phyloP scores from a whole-genome alignment of 2,329 filamentous ascomycete genomes.

The Paramyrothecium roridum region DNA sequence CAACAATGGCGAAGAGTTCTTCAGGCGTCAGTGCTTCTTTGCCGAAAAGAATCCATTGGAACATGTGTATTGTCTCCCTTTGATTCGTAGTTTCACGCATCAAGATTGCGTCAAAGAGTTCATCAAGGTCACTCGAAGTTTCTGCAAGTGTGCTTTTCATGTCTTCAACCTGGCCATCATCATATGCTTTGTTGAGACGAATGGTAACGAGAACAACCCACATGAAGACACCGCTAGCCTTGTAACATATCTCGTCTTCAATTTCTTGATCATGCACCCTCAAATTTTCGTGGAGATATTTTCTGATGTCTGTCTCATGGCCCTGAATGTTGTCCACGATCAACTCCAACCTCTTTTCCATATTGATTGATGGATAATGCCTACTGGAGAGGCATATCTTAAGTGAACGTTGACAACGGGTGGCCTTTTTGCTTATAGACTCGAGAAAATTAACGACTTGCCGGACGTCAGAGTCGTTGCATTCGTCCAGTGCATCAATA shows the following conservation, averaged over 20 bases:
- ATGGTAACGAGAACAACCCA: conserved; percentile 38
- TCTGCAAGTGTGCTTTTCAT: conserved; percentile 23
- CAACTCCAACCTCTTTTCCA: conserved; percentile 21
- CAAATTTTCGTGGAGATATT: conserved; percentile 25
- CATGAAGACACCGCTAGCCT: conserved; percentile 38
- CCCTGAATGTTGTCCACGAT: conserved; percentile 30
- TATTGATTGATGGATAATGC: conserved; percentile 39
- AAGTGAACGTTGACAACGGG: conserved; percentile 2
- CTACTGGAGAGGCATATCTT: conserved; percentile 43
- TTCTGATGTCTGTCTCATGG: conserved; percentile 30
- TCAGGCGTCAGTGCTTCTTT: conserved; percentile 34
- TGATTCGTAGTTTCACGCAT: conserved; percentile 38
- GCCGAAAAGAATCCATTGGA: conserved; percentile 52
- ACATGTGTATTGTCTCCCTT: conserved; percentile 36
- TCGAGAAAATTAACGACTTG: conserved; percentile 42
- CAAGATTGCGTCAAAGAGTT: conserved; percentile 49
- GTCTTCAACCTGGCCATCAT: conserved; percentile 15
- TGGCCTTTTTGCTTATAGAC: conserved; percentile 25
- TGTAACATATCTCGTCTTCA: conserved; percentile 15
- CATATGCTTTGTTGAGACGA: conserved; percentile 32
- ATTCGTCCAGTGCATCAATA: background rate
- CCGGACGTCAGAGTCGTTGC: conserved; percentile 28
- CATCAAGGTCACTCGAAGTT: conserved; percentile 34
- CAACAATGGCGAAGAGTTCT: conserved; percentile 41
- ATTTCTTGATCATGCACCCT: conserved; percentile 11